Conservation (phyloP, 495 filamentous ascomycete species). For the Neurospora tetrasperma region DNA sequence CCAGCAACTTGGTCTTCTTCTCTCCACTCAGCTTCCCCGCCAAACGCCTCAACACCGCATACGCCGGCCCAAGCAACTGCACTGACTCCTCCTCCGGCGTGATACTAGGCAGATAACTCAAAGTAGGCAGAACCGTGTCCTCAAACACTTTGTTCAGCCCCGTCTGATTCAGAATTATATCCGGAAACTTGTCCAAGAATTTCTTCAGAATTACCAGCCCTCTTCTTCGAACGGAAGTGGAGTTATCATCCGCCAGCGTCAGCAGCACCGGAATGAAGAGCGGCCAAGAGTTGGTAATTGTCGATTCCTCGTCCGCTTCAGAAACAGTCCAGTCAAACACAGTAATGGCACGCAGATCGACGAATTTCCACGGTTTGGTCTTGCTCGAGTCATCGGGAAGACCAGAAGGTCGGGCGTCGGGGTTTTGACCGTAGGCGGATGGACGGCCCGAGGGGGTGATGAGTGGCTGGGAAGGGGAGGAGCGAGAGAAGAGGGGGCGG, state of each 20-base stretch:
- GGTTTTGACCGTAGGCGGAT: conserved; percentile 2
- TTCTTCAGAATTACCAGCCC: conserved; percentile 50
- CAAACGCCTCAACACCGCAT: conserved; percentile 54
- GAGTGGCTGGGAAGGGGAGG: conserved; percentile 35
- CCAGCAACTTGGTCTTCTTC: conserved; percentile 30
- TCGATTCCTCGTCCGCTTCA: conserved; percentile 30
- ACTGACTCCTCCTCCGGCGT: conserved; percentile 65
- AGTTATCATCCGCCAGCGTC: conserved; percentile 63
- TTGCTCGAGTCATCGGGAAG: conserved; percentile 40
- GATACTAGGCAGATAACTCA: conserved; percentile 66
- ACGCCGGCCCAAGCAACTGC: conserved; percentile 53
- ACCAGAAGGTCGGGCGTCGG: conserved; percentile 17
- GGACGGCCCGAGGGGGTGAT: conserved; percentile 50
- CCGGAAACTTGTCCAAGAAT: conserved; percentile 52
- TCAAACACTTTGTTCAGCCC: conserved; percentile 74
- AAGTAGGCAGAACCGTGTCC: conserved; percentile 60
- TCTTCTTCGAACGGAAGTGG: conserved; percentile 41
- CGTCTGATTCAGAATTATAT: conserved; percentile 51
- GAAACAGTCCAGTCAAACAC: conserved; percentile 57
- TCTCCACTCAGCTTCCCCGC: conserved; percentile 32
- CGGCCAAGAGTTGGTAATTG: conserved; percentile 47
- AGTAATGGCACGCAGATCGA: conserved; percentile 48
- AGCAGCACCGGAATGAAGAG: conserved; percentile 80
- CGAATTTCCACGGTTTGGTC: conserved; percentile 67
- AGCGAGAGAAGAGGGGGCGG: conserved; percentile 61